Percentiles rank a stretch among this genome's conserved stretches.
phyloP scores from a whole-genome alignment of 2,329 filamentous ascomycete genomes.

The Juglanconis sp. region DNA sequence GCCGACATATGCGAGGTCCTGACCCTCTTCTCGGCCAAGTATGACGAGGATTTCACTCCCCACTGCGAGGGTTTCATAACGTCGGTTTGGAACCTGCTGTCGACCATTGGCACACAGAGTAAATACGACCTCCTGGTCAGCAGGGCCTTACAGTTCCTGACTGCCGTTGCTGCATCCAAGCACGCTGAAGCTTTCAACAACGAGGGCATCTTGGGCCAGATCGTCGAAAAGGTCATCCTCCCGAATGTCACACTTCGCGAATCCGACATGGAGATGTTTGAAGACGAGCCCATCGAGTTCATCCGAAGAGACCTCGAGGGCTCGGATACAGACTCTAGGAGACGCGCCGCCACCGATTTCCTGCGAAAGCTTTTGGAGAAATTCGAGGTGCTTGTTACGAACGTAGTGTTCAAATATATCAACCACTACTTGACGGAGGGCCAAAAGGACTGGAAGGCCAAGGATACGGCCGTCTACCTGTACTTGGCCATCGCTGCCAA shows the following conservation, averaged over 20 bases:
- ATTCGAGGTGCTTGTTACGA: slow-evolving; percentile 81
- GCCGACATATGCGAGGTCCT: slow-evolving; percentile 90
- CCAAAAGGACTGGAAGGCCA: slow-evolving; percentile 88
- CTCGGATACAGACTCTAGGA: slow-evolving; percentile 89
- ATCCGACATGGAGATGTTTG: slow-evolving; percentile 91
- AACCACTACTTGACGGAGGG: slow-evolving; percentile 79
- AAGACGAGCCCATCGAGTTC: slow-evolving; percentile 98
- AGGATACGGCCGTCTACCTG: slow-evolving; percentile 96
- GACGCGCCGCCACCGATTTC: slow-evolving; percentile 93
- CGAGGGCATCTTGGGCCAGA: slow-evolving; percentile 72
- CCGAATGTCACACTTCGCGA: slow-evolving; percentile 90
- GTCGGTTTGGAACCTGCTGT: slow-evolving; percentile 87
- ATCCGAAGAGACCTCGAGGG: slow-evolving; percentile 93
- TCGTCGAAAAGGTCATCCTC: slow-evolving; percentile 93
- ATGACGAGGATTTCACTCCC: slow-evolving; percentile 85
- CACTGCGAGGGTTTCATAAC: slow-evolving; percentile 82
- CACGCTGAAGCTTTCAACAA: slow-evolving; percentile 86
- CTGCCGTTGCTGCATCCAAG: slow-evolving; percentile 74
- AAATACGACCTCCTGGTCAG: slow-evolving; percentile 95
- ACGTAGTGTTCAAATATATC: slow-evolving; percentile 83
- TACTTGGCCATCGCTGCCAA: slow-evolving; percentile 94
- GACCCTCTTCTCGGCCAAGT: slow-evolving; percentile 90
- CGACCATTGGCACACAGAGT: slow-evolving; percentile 78
- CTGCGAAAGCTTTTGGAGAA: slow-evolving; percentile 82
- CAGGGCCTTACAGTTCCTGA: slow-evolving; percentile 91